These are phyloP conservation scores for Fusarium euwallaceae DNA, from an alignment of 2,329 filamentous ascomycete species.

Conservation along the genomic window DNA sequence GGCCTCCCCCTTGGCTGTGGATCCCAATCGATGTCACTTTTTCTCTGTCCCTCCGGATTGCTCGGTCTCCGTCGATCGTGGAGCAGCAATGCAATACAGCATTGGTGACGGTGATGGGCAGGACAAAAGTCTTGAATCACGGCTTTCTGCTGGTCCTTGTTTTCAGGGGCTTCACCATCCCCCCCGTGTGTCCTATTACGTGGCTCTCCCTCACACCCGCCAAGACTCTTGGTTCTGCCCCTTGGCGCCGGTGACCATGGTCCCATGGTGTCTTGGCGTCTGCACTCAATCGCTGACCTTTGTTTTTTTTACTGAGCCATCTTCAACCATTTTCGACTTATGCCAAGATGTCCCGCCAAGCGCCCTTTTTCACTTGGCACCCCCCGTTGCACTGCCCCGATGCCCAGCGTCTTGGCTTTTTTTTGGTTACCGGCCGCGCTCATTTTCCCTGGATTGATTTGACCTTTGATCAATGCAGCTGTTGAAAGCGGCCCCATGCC, in stretches of 20 bases:
- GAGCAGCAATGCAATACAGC: not conserved
- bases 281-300: not conserved
- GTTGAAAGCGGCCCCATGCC: constrained; percentile 24
- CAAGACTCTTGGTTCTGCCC: constrained; percentile 26
- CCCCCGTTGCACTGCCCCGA: constrained; percentile 42
- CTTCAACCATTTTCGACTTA: constrained; percentile 7
- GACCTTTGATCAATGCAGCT: not conserved
- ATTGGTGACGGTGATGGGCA: constrained; percentile 4
- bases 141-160: not conserved
- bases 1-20: not conserved
- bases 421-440: constrained; percentile 6
- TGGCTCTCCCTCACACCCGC: constrained; percentile 26
- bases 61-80: not conserved
- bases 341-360: constrained; percentile 30
- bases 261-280: constrained; percentile 28
- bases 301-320: not conserved
- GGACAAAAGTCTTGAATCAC: not conserved
- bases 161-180: not conserved
- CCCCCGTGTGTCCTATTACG: constrained; percentile 25
- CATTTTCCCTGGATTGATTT: constrained; percentile 7
- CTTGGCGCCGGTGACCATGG: constrained; percentile 22
- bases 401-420: constrained; percentile 44
- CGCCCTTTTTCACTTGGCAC: constrained; percentile 7
- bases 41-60: constrained; percentile 1
- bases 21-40: constrained; percentile 2